phyloP scores from a whole-genome alignment of 2,329 filamentous ascomycete species.

The Stachybotrys elegans region DNA sequence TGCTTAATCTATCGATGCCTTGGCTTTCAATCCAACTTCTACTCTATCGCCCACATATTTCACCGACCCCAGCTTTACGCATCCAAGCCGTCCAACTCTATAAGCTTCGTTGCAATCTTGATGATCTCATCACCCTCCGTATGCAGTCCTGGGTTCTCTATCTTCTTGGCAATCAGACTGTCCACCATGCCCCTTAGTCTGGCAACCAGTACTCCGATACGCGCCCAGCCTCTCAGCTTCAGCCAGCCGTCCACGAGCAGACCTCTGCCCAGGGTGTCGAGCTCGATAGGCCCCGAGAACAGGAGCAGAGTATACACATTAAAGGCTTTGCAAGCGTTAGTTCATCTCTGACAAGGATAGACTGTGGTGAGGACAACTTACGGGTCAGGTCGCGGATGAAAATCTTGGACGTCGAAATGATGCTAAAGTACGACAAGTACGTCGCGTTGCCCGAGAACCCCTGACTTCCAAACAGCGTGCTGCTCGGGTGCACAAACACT shows the following conservation, averaged over 20 bases:
- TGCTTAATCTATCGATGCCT: no score
- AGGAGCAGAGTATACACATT: slow-evolving; percentile 85
- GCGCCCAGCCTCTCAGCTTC: slow-evolving; percentile 79
- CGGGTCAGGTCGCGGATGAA: slow-evolving; percentile 89
- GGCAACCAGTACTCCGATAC: slow-evolving; percentile 85
- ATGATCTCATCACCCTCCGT: slow-evolving; percentile 63
- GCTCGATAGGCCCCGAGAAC: slow-evolving; percentile 77
- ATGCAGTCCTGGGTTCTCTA: slow-evolving; percentile 66
- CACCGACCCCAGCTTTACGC: no score
- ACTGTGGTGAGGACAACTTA: slow-evolving; percentile 38
- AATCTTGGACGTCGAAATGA: slow-evolving; percentile 87
- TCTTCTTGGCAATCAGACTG: slow-evolving; percentile 71
- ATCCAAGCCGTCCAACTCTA: slow-evolving; percentile 88
- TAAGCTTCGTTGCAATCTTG: slow-evolving; percentile 68
- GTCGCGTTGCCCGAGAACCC: slow-evolving; percentile 68
- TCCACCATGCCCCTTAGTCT: slow-evolving; percentile 83
- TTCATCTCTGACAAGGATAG: background rate
- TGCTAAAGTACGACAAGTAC: slow-evolving; percentile 86
- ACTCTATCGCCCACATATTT: no score
- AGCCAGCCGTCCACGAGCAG: slow-evolving; percentile 92
- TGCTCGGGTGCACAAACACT: slow-evolving; percentile 89
- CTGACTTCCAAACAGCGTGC: slow-evolving; percentile 79
- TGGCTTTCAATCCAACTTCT: no score
- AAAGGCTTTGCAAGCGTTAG: slow-evolving; percentile 56
- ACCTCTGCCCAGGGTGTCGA: slow-evolving; percentile 84